Conservation (phyloP, 2,329 filamentous ascomycete genomes). For the Trichoderma asperellum region DNA sequence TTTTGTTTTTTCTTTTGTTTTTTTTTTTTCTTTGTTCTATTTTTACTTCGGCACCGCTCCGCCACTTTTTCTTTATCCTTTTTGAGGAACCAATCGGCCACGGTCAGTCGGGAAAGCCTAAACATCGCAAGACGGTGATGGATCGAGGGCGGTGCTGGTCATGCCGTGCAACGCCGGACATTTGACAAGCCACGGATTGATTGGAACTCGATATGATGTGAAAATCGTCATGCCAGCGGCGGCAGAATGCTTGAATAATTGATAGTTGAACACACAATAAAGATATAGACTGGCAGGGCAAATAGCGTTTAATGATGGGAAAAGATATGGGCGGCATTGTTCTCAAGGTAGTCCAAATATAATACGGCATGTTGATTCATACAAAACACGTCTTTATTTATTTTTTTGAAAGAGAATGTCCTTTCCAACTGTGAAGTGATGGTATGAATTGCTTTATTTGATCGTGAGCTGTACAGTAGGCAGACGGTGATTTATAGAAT, state of each 20-base stretch:
- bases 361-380: constrained; percentile 27
- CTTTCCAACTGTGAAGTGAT: not conserved
- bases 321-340: constrained; percentile 26
- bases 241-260: constrained; percentile 37
- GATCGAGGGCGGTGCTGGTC: not conserved
- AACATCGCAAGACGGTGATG: not conserved
- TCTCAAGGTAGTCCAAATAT: constrained; percentile 25
- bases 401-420: not conserved
- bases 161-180: not conserved
- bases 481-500: not conserved
- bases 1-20: constrained; percentile 35
- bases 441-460: not conserved
- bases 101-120: not conserved
- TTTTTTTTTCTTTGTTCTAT: constrained; percentile 32
- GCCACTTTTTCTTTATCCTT: not conserved
- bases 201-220: not conserved
- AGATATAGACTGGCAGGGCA: constrained; percentile 32
- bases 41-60: constrained; percentile 4
- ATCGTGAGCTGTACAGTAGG: not conserved
- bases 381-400: not conserved
- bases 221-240: constrained; percentile 16
- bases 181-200: not conserved
- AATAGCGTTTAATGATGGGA: constrained; percentile 30
- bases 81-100: not conserved
- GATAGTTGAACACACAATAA: constrained; percentile 34